These are phyloP conservation scores for Pseudopithomyces maydicus DNA, from an alignment of 2,329 filamentous ascomycete species.

Conservation along the genomic window DNA sequence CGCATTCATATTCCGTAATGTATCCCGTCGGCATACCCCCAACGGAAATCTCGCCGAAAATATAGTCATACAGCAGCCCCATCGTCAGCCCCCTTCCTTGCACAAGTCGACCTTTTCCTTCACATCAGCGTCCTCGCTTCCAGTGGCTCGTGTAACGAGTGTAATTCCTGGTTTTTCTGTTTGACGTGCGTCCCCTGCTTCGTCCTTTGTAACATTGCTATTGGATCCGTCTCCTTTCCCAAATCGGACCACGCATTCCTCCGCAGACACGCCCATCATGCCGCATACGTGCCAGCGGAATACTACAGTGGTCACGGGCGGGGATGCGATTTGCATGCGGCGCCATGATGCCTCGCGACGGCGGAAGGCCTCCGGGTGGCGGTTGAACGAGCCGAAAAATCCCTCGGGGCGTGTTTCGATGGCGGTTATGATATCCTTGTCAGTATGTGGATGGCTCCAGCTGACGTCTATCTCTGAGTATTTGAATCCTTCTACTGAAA, in stretches of 20 bases:
- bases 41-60: neutral
- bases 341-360: constrained; percentile 12
- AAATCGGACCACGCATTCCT: neutral
- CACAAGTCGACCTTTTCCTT: neutral
- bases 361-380: neutral
- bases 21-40: neutral
- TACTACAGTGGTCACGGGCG: constrained; percentile 2
- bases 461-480: too few relatives aligned
- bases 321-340: constrained; percentile 12
- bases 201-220: neutral
- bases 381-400: neutral
- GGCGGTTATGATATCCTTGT: neutral
- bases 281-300: neutral
- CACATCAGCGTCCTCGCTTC: too few relatives aligned
- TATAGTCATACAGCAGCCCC: neutral
- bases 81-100: neutral
- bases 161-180: neutral
- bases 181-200: neutral
- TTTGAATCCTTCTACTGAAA: neutral
- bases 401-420: neutral
- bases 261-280: neutral
- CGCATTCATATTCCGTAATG: neutral
- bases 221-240: neutral
- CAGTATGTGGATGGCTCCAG: too few relatives aligned
- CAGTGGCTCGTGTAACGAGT: neutral